These are phyloP conservation scores for Euclidium syriacum DNA, from an alignment of 345 rosid genomes.

Conservation along the genomic window DNA sequence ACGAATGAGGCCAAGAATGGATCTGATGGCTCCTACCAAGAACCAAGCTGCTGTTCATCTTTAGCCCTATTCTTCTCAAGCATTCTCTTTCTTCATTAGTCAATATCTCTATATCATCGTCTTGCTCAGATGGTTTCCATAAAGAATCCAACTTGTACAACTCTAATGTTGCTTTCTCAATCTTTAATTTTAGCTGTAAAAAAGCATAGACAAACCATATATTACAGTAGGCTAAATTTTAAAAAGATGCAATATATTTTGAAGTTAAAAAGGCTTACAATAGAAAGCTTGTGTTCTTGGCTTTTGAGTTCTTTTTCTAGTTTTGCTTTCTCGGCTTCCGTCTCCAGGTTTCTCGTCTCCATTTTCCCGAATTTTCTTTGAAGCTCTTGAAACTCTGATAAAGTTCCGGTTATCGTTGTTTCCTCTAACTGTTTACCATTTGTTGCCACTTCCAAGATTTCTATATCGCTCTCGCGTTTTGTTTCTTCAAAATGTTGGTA, in stretches of 20 bases:
- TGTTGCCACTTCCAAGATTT: slow-evolving; percentile 31
- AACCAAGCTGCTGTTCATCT: slow-evolving; percentile 53
- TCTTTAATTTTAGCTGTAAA: slow-evolving; percentile 62
- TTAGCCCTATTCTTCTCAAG: slow-evolving; percentile 63
- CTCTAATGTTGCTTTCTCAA: slow-evolving; percentile 45
- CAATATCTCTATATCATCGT: slow-evolving; percentile 56
- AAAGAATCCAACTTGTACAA: slow-evolving; percentile 49
- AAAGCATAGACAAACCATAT: slow-evolving; percentile 5
- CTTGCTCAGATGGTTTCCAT: slow-evolving; percentile 44
- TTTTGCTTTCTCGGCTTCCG: slow-evolving; percentile 51
- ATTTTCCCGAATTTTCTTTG: slow-evolving; percentile 36
- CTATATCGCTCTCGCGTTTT: slow-evolving; percentile 46
- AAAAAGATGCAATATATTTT: slow-evolving; percentile 11
- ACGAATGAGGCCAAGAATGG: not conserved
- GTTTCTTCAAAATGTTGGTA: slow-evolving; percentile 63
- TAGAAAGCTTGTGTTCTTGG: slow-evolving; percentile 59
- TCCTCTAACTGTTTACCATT: slow-evolving; percentile 29
- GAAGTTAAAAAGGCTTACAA: slow-evolving; percentile 43
- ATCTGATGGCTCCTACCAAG: slow-evolving; percentile 48
- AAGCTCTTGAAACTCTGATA: slow-evolving; percentile 60
- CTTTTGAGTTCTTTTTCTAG: slow-evolving; percentile 49
- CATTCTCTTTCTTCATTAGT: slow-evolving; percentile 77
- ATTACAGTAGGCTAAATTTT: not conserved
- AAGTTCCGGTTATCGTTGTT: slow-evolving; percentile 53
- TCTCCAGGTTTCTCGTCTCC: slow-evolving; percentile 33